Percentiles rank a stretch among this genome's conserved stretches.
These are phyloP conservation scores for Gossypium trilobum DNA, from an alignment of 441 rosid genomes.

Conservation along the genomic window DNA sequence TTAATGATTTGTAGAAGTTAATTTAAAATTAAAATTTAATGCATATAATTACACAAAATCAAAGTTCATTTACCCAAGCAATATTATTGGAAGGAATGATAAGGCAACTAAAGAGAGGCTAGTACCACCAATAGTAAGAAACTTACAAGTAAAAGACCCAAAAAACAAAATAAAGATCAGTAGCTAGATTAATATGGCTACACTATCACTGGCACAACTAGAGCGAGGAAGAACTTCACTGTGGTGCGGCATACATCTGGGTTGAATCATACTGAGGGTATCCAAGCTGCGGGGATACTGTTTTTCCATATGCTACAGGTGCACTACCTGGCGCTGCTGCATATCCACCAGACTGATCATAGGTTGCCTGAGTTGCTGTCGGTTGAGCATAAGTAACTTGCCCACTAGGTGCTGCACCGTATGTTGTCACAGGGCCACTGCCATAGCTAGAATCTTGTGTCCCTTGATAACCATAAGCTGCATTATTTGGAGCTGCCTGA, in stretches of 20 bases:
- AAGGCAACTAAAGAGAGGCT: not conserved
- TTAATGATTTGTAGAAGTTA: too few relatives aligned
- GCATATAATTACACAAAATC: too few relatives aligned
- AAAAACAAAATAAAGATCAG: not conserved
- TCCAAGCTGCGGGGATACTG: slow-evolving; percentile 37
- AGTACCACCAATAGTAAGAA: not conserved
- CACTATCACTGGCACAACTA: not conserved
- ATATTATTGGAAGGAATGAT: not conserved
- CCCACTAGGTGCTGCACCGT: slow-evolving; percentile 35
- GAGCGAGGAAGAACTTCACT: slow-evolving; percentile 12
- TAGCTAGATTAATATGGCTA: not conserved
- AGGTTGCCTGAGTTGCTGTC: slow-evolving; percentile 45
- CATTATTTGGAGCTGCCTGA: slow-evolving; percentile 37
- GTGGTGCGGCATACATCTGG: slow-evolving; percentile 44
- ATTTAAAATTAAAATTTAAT: too few relatives aligned
- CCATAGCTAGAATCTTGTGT: slow-evolving; percentile 56
- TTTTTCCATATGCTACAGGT: slow-evolving; percentile 39
- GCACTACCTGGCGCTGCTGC: slow-evolving; percentile 46
- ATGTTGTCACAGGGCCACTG: slow-evolving; percentile 31
- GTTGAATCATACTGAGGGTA: slow-evolving; percentile 47
- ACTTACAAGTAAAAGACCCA: not conserved
- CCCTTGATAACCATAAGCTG: slow-evolving; percentile 48
- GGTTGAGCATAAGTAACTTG: slow-evolving; percentile 52
- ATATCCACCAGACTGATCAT: slow-evolving; percentile 60
- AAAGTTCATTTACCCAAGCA: not conserved